Evolutionary conservation across 768 basidiomycete species (phyloP).

Genomic region (Pisolithus sp.): DNA sequence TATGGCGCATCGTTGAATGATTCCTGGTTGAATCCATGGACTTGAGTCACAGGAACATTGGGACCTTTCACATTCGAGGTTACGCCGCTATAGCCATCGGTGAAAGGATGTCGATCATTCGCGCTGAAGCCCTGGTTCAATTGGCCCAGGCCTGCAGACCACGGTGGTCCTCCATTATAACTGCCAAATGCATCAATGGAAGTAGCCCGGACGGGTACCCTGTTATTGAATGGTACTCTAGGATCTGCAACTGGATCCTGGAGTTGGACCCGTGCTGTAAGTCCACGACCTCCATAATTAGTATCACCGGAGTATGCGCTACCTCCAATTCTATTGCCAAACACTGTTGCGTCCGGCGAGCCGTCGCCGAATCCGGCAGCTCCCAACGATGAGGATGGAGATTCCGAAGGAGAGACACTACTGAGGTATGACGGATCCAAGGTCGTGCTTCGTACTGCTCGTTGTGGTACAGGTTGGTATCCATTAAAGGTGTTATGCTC

Average conservation of each 20-base stretch:
- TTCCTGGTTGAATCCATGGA: conserved; percentile 23
- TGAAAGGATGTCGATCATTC: conserved; percentile 18
- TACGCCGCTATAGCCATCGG: conserved; percentile 19
- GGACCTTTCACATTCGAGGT: conserved; percentile 14
- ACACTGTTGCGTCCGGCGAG: conserved; percentile 62
- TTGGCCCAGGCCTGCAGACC: conserved; percentile 28
- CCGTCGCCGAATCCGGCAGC: conserved; percentile 55
- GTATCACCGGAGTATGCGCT: conserved; percentile 34
- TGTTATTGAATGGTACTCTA: conserved; percentile 28
- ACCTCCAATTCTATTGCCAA: conserved; percentile 41
- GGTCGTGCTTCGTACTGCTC: conserved; percentile 54
- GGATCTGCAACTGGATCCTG: conserved; percentile 38
- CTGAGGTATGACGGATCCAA: conserved; percentile 51
- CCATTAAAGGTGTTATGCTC: conserved; percentile 38
- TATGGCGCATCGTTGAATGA: conserved; percentile 20
- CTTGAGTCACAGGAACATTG: conserved; percentile 14
- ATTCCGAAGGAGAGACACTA: conserved; percentile 54
- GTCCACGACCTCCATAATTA: conserved; percentile 27
- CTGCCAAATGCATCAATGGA: conserved; percentile 35
- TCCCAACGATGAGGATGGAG: conserved; percentile 68
- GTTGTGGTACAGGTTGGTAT: conserved; percentile 63
- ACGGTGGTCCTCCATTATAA: conserved; percentile 31
- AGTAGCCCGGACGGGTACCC: conserved; percentile 26
- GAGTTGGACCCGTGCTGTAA: conserved; percentile 32
- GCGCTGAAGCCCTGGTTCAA: conserved; percentile 15